Evolutionary conservation across 805 yeast species (phyloP).

Genomic region (Ogataea nonfermentans): DNA sequence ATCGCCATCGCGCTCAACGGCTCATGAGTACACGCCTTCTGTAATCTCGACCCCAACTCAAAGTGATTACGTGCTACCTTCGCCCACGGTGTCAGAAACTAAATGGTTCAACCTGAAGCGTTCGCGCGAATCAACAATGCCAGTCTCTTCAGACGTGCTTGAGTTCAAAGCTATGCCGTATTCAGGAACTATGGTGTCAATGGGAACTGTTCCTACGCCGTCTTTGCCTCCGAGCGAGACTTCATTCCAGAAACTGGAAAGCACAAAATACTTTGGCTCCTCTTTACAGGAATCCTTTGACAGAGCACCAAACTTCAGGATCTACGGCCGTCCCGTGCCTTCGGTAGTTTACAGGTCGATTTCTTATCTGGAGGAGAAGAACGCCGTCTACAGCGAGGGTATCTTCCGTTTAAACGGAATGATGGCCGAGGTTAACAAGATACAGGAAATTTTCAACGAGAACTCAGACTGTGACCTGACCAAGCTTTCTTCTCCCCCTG

Average conservation of each 20-base stretch:
- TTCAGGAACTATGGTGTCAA: conserved; percentile 23
- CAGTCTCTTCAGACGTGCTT: conserved; percentile 24
- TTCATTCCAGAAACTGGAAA: conserved; percentile 24
- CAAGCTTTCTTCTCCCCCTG: conserved; percentile 47
- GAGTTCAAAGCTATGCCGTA: conserved; percentile 36
- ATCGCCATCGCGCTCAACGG: conserved; percentile 15
- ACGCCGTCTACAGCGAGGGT: conserved; percentile 86
- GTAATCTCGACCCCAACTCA: conserved; percentile 14
- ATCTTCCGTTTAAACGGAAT: conserved; percentile 90
- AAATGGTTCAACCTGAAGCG: conserved; percentile 25
- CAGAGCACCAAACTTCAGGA: conserved; percentile 47
- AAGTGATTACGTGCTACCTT: conserved; percentile 7
- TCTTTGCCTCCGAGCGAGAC: conserved; percentile 1
- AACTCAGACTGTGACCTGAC: conserved; percentile 68
- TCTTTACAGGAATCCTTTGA: conserved; percentile 51
- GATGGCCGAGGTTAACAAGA: conserved; percentile 65
- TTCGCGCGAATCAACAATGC: conserved; percentile 18
- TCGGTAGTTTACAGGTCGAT: conserved; percentile 75
- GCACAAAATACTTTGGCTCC: conserved; percentile 57
- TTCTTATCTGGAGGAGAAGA: conserved; percentile 58
- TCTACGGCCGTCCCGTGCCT: conserved; percentile 53
- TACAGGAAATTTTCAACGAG: conserved; percentile 67
- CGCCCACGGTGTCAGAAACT: conserved; percentile 19
- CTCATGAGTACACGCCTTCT: conserved; percentile 10
- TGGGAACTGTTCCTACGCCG: conserved; percentile 13